phyloP scores from a whole-genome alignment of 495 filamentous ascomycete genomes.

The Wilcoxina mikolae region DNA sequence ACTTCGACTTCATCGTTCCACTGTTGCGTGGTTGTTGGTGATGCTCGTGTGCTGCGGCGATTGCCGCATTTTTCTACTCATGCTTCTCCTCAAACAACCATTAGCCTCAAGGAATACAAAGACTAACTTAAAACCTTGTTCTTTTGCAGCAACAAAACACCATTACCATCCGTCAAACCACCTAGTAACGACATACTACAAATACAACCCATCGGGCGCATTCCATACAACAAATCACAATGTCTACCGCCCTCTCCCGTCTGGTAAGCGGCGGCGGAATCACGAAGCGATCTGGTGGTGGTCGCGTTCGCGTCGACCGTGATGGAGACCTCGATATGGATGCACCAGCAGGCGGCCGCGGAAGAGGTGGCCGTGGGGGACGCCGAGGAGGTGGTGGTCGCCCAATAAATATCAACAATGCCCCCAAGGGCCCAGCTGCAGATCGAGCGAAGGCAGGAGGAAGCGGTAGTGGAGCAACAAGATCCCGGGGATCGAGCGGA shows the following conservation, averaged over 20 bases:
- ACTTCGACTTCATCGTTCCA: too few relatives aligned
- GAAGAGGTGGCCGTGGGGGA: constrained; percentile 17
- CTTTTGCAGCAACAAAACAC: too few relatives aligned
- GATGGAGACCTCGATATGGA: constrained; percentile 81
- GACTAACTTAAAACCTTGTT: too few relatives aligned
- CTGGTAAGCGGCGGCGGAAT: constrained; percentile 44
- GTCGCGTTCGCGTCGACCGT: constrained; percentile 44
- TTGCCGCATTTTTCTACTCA: too few relatives aligned
- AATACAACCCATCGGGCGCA: too few relatives aligned
- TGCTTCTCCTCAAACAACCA: too few relatives aligned
- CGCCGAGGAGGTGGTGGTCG: constrained; percentile 30
- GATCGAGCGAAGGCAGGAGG: constrained; percentile 14
- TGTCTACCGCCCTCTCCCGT: neutral
- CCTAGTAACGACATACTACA: too few relatives aligned
- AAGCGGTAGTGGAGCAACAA: constrained; percentile 13
- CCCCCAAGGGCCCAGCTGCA: constrained; percentile 19
- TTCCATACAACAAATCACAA: too few relatives aligned
- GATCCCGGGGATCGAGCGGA: neutral
- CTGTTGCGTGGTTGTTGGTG: too few relatives aligned
- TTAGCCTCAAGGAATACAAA: too few relatives aligned
- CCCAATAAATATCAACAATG: constrained; percentile 9
- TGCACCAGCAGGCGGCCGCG: constrained; percentile 32
- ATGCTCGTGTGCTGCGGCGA: too few relatives aligned
- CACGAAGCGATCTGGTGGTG: constrained; percentile 44
- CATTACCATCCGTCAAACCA: too few relatives aligned